Base-by-base conservation (phyloP, 805 yeast species). In the Peterozyma xylosa region DNA sequence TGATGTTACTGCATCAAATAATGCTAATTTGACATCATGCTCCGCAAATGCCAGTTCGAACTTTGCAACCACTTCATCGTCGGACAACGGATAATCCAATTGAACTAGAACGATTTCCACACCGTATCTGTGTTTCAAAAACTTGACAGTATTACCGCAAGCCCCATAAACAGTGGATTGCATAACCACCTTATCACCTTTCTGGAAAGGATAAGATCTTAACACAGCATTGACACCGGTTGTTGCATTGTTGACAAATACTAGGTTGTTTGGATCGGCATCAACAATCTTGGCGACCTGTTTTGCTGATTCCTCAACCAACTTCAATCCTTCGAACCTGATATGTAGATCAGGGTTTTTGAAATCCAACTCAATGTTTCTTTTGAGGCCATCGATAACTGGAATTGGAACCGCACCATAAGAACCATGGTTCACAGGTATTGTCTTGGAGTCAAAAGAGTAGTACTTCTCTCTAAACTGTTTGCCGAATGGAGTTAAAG, bases 401-500 rank as follows among this genome's bases (percentile, higher is more conserved):
- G 68, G 61, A 9, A 55, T 61, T 0, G 88, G 84, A 3, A 73
- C 64, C 1, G 71, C 61, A 1, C 88, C 89, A 53, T 59, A 82
- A 1, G 85, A 73, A 7, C 88, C 88, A 54, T 81, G 81, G 58
- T 82, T 82, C 38, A 80, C 70, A 13, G 76, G 74, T 3, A 57
- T 56, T 9, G 67, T 64, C 2, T 57, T 66, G 1, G 63, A 52
- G 11, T 78, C 62, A 13, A 57, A 51, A 1, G 64, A 52, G 55
- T 77, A 82, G 54, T 75, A 64, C 45, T 69, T 59, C n/a, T 65
- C 55, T 45, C 72, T 68, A 54, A 79, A 71, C 10, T 59, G 52
- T 45, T 66, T 69, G 5, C 86, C 86, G 52, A 80, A 78, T 33
- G 66, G 56, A 17, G 77, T 63, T 14, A 32, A 21, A 21, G 27